Evolutionary conservation across 345 rosid genomes (phyloP), one percentile per base, ranked within the genome.

Genomic region (Clarkia xantiana): DNA sequence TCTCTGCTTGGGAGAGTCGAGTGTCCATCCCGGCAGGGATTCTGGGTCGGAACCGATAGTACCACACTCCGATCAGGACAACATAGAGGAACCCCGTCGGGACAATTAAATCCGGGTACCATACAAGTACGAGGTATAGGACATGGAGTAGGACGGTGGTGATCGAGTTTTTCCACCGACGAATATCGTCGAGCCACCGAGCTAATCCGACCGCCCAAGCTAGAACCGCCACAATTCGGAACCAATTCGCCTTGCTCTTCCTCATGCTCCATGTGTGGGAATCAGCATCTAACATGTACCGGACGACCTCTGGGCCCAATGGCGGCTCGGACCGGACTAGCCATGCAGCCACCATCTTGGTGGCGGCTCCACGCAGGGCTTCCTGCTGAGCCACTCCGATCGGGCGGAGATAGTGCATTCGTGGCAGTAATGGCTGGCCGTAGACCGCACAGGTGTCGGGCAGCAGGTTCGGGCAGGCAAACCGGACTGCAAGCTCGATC

Each of bases 231-330:
- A 86, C 93, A 5, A 84, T 86, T 59, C 98, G 79, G 54, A 79
- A 86, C 98, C 96, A 86, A 63, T 86, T 86, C 0, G 96, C 89
- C 62, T 80, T 91, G 56, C 98, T 83, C 71, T 81, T 91, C 52
- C 98, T 79, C 94, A 86, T 91, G 85, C 98, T 91, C 98, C 98
- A 91, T 1, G 82, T 22, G 8, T 91, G 94, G 6, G 96, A 91
- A 59, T 91, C 96, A 2, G 96, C 93, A 62, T 91, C 98, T 72
- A 91, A 52, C 96, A 91, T 84, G 70, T 75, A 91, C 25, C 84
- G 56, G 14, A 91, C 98, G 18, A 91, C 94, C 64, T 91, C 98
- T 0, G 71, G 75, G 14, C 94, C 96, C 48, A 91, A 40, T 0
- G 98, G 84, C 0, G 98, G 98, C 53, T 91, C 98, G 2, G 96